Base-by-base conservation (phyloP, 2,329 filamentous ascomycete species). In the Pseudopithomyces maydicus region DNA sequence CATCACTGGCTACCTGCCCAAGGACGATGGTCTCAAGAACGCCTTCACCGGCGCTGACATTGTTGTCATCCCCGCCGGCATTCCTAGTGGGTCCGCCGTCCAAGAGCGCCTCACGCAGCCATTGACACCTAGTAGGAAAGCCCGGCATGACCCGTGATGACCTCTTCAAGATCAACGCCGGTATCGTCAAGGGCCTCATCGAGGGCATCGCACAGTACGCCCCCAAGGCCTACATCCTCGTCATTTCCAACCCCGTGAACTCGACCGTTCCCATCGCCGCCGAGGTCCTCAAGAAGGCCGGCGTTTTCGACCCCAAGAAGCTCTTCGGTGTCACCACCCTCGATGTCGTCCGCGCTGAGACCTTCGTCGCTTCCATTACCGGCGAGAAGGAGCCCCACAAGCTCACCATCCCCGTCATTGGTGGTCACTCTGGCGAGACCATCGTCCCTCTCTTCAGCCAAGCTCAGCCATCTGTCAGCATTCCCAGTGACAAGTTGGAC, bases 231-330 rank as follows among this genome's bases (percentile, higher is more conserved):
- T 97, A 89, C 82, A 88, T 97, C 77, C 88, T 98, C 65, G 88
- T 99, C 83, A 99, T 99, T 80, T 98, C 94, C 74, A 99, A 99
- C 87, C 95, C 95, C 57, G 95, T 99, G 80, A 99, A 99, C 89
- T 97, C 92, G 52, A 99, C 95, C 56, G 95, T 99, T 56, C 95
- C 95, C 63, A 97, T 99, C 74, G 91, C 95, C 64, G 95, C 93
- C 69, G 95, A 99, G 84, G 91, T 97, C 60, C 89, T 99, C 78
- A 98, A 97, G 88, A 84, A 86, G 70, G 92, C 92, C 78, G 88
- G 88, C 69, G 92, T 96, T 74, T 99, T 98, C 82, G 90, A 99
- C 84, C 84, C 95, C 68, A 90, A 95, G 86, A 92, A 90, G 78
- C 89, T 99, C 63, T 99, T 99, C 75, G 95, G 95, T 85, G 95